These are phyloP conservation scores for Calocybe cyanea DNA, from an alignment of 768 basidiomycete species.

Conservation along the genomic window DNA sequence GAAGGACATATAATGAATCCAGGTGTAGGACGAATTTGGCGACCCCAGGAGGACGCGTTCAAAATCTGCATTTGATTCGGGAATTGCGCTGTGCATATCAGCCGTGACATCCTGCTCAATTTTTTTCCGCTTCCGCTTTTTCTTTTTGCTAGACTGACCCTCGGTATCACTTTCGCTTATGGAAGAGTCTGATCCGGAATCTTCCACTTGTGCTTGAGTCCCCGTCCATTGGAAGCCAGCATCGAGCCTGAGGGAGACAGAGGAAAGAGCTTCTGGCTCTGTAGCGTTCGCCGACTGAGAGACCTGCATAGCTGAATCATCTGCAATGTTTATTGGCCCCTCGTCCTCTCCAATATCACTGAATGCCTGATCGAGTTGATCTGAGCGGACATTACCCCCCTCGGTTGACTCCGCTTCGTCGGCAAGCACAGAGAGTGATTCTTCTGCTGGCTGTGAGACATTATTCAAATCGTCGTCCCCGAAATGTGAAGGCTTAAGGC, in stretches of 20 bases:
- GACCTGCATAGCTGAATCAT: constrained; percentile 28
- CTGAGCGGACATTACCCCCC: constrained; percentile 22
- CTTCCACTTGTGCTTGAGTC: constrained; percentile 32
- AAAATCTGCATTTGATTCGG: constrained; percentile 92
- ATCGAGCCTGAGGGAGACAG: constrained; percentile 45
- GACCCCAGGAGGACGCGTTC: constrained; percentile 90
- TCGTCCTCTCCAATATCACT: constrained; percentile 28
- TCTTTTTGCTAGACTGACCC: constrained; percentile 51
- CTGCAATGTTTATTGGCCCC: constrained; percentile 44
- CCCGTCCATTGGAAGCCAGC: constrained; percentile 74
- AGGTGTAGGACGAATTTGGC: constrained; percentile 95
- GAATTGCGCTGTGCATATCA: constrained; percentile 79
- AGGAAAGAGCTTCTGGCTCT: constrained; percentile 15
- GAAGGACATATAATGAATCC: constrained; percentile 99
- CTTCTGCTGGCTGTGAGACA: constrained; percentile 25
- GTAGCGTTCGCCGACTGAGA: constrained; percentile 13
- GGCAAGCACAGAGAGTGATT: constrained; percentile 27
- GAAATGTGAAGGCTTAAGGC: constrained; percentile 89
- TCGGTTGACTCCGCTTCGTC: constrained; percentile 18
- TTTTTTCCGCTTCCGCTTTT: constrained; percentile 63
- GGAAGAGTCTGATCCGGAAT: constrained; percentile 35
- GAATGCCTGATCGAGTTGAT: constrained; percentile 15
- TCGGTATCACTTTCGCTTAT: constrained; percentile 50
- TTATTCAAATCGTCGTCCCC: constrained; percentile 55
- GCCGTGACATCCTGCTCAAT: constrained; percentile 81